Evolutionary conservation across 352 stramenopile genomes (phyloP), one percentile per base, ranked within the genome.

Genomic region (Pythium diclinum): DNA sequence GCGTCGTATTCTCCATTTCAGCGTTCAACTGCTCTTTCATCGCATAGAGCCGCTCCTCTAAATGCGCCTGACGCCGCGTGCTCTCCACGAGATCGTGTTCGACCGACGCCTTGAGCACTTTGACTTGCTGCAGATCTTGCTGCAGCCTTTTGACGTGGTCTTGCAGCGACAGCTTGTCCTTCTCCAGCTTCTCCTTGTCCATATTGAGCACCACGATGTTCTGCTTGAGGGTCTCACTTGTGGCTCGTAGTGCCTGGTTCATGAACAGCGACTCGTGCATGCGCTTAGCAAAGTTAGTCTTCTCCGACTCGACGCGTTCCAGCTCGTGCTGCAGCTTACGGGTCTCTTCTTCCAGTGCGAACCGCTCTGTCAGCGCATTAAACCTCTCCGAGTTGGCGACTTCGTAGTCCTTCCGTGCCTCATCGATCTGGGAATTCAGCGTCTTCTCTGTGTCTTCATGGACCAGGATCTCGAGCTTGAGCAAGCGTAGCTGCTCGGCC

Each of bases 211-310:
- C 74, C 0, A 88, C 72, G 0, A 66, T 51, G 17, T 85, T 71
- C 55, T 88, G 80, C 61, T 91, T 91, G 3, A 91, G 59, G 9
- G 74, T 72, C n/a, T 92, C 83, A 40, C 85, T 83, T 14, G 72
- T 82, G 2, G 80, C 71, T 11, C 81, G 79, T 16, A 90, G 64
- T 2, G 81, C 80, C 38, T 92, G 78, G 38, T 92, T 90, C 83
- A 90, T 89, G 48, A 89, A 88, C 8, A 90, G 56, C 0, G 78
- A 83, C 36, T 94, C 85, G 44, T 91, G 79, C 74, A 91, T 86
- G 19, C 85, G 72, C 48, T 81, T 86, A 2, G 80, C 77, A 28
- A 77, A 81, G n/a, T 78, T 82, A 0, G 73, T 47, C 33, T 91
- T 89, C 32, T 94, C 83, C 0, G 54, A 51, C 30, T 90, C 77